Evolutionary conservation across 2,329 filamentous ascomycete genomes (phyloP), one percentile per base, ranked within the genome.

Genomic region (Coniochaeta hoffmannii): DNA sequence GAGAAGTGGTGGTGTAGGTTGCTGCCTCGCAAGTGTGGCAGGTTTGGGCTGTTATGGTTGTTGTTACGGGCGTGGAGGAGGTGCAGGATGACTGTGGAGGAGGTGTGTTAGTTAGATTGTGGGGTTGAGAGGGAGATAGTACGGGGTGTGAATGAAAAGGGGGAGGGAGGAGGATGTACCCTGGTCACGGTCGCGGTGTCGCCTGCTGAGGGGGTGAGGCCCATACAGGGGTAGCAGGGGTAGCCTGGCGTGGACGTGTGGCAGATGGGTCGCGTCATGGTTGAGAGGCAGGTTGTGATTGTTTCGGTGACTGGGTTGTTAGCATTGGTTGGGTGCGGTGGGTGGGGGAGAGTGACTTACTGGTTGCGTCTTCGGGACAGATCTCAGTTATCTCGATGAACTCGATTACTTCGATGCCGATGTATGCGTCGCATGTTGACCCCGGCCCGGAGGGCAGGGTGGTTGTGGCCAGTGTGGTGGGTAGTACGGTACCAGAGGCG

Each of bases 401-500:
- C 30, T 68, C 56, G 22, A 70, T 64, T 17, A 68, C 60, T 55
- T 71, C 67, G 38, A 71, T 56, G 49, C 67, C 68, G 24, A 71
- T 62, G 57, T 61, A 66, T 2, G 15, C 44, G 31, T 54, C 58
- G 54, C 64, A 66, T 19, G 49, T 19, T 35, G 17, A 22, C 8
- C 36, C 10, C 26, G 31, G n/a, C n/a, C 32, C 19, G 28, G 53
- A 14, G 2, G 44, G 50, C 10, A 35, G n/a, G 26, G 34, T 52
- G 3, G 41, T 28, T 28, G 41, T 46, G 2, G 24, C 41, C 12
- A 34, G n/a, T 4, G 49, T 50, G 2, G 49, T 31, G 7, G 49
- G 30, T n/a, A 34, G n/a, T 3, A n/a, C 28, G n/a, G 15, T 22
- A 3, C 41, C n/a, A 15, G 22, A 46, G 12, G 41, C 2, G 1